These are phyloP conservation scores for Eucalyptus guilfoylei DNA, from an alignment of 345 rosid species.

Conservation along the genomic window DNA sequence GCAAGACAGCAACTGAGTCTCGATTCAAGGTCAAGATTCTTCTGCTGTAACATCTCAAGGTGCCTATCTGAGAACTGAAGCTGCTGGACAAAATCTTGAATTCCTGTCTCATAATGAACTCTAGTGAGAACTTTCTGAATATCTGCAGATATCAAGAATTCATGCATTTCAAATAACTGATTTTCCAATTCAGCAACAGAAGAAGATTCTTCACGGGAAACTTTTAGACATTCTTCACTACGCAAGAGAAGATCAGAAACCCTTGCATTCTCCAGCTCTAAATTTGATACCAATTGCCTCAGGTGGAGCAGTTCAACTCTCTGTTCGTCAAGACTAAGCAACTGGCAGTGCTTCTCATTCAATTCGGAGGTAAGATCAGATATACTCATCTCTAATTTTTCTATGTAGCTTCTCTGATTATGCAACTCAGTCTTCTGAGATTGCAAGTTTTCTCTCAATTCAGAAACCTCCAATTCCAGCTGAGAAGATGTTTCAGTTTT, in stretches of 20 bases:
- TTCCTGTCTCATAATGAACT: slow-evolving; percentile 34
- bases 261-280: slow-evolving; percentile 53
- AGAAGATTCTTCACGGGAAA: slow-evolving; percentile 29
- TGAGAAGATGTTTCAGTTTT: slow-evolving; percentile 38
- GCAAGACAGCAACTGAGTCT: slow-evolving; percentile 38
- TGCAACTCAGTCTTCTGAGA: slow-evolving; percentile 25
- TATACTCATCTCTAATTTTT: slow-evolving; percentile 25
- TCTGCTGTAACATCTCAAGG: slow-evolving; percentile 33
- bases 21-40: slow-evolving; percentile 38
- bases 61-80: slow-evolving; percentile 24
- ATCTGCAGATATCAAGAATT: slow-evolving; percentile 43
- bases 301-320: slow-evolving; percentile 43
- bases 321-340: slow-evolving; percentile 36
- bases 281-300: slow-evolving; percentile 37
- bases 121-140: slow-evolving; percentile 28
- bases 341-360: slow-evolving; percentile 30
- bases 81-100: slow-evolving; percentile 33
- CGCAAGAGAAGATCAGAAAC: slow-evolving; percentile 22
- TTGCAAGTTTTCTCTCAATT: slow-evolving; percentile 1
- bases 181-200: slow-evolving; percentile 36
- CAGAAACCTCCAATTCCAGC: slow-evolving; percentile 31
- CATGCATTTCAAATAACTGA: slow-evolving; percentile 54
- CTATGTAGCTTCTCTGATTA: slow-evolving; percentile 37
- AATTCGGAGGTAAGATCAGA: slow-evolving; percentile 44
- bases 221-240: slow-evolving; percentile 38